phyloP scores from a whole-genome alignment of 2,329 filamentous ascomycete genomes.

The Ascocoryne sarcoides region DNA sequence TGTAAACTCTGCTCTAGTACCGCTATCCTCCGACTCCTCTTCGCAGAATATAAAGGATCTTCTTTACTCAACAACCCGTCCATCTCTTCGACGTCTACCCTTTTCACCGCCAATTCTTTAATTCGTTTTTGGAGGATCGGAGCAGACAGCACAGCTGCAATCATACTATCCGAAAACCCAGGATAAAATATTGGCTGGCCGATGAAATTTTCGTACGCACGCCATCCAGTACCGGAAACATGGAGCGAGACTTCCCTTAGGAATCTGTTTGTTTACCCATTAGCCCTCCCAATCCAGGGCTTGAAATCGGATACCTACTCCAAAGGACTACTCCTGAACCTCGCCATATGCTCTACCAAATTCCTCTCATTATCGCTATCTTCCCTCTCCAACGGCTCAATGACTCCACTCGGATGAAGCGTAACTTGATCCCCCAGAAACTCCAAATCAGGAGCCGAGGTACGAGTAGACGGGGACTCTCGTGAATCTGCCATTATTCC shows the following conservation, averaged over 20 bases:
- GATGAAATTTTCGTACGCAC: slow-evolving; percentile 82
- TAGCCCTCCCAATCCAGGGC: background rate
- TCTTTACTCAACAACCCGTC: slow-evolving; percentile 57
- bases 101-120: slow-evolving; percentile 62
- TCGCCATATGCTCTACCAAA: slow-evolving; percentile 73
- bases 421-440: slow-evolving; percentile 68
- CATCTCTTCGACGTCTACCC: slow-evolving; percentile 66
- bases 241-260: slow-evolving; percentile 89
- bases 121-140: slow-evolving; percentile 69
- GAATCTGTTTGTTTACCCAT: slow-evolving; percentile 48
- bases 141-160: slow-evolving; percentile 63
- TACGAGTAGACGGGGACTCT: slow-evolving; percentile 24
- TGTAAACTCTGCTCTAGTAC: slow-evolving; percentile 66
- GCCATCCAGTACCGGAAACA: slow-evolving; percentile 89
- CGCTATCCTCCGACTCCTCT: slow-evolving; percentile 45
- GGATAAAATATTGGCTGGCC: slow-evolving; percentile 90
- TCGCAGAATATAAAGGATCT: slow-evolving; percentile 44
- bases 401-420: slow-evolving; percentile 63
- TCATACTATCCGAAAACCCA: slow-evolving; percentile 89
- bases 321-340: slow-evolving; percentile 65
- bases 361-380: slow-evolving; percentile 56
- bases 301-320: slow-evolving; percentile 35
- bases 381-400: slow-evolving; percentile 38
- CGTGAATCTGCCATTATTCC: slow-evolving; percentile 30
- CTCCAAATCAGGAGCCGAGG: slow-evolving; percentile 65